Evolutionary conservation across 1,284 basidiomycete species (phyloP), one percentile per base, ranked within the genome.

Genomic region (Vanrija pseudolonga): DNA sequence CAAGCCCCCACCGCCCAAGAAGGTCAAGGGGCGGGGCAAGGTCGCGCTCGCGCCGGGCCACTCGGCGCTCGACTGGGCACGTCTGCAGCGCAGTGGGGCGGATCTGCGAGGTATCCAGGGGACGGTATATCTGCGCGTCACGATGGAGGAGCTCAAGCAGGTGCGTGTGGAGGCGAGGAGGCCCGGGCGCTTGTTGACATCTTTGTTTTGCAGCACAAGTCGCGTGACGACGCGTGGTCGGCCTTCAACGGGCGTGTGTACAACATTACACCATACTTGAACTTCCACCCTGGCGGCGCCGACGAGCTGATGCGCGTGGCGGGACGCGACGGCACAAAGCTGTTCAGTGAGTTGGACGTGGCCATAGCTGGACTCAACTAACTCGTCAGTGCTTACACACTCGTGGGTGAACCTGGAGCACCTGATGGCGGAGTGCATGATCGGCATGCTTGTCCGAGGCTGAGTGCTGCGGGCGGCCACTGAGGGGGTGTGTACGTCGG

Each of bases 241-340:
- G 87, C 85, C 0, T 87, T 98, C 76, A 85, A 88, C 62, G 93
- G 93, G 45, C 94, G 90, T 71, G 93, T 98, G 20, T 98, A 98
- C 79, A 97, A 98, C 73, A 89, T 98, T 46, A 95, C 93, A 2
- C 84, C 89, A 0, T 98, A 98, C 74, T 76, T 97, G 6, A 80
- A 85, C 1, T 98, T 88, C 67, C 96, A 98, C 71, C 95, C 95
- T 0, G 95, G 95, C 12, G 96, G 95, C 7, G 90, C 88, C 76
- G 86, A 86, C 63, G 91, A 98, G 70, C 79, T 98, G 40, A 89
- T 98, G 90, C 83, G 95, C n/a, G 88, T 89, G 15, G 95, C 95
- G 6, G 95, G 96, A 1, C 80, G 92, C 55, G 96, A 98, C 70
- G 94, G 94, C 14, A 92, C 91, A 1, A 87, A 91, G 68, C 79